Conservation (phyloP, 768 basidiomycete genomes). For the Tricholoma flavovirens region DNA sequence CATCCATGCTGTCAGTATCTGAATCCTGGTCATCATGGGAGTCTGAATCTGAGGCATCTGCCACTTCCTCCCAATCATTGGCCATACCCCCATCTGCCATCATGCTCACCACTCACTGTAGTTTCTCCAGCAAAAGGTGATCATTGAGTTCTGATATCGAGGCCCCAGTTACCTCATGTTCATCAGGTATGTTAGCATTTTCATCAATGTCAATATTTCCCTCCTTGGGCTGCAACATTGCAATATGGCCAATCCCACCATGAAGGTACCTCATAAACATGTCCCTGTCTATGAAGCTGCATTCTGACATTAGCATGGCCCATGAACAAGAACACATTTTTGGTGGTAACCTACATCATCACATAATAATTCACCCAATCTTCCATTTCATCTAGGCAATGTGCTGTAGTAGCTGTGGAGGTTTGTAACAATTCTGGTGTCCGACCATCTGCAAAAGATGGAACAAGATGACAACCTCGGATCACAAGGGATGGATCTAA, state of each 20-base stretch:
- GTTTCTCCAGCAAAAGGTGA: not conserved
- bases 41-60: too few relatives aligned
- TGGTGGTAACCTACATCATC: too few relatives aligned
- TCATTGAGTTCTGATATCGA: not conserved
- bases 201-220: too few relatives aligned
- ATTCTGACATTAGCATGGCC: not conserved
- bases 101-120: not conserved
- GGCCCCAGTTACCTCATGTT: not conserved
- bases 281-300: not conserved
- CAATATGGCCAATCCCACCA: not conserved
- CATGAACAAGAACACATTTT: slow-evolving; percentile 16
- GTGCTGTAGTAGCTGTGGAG: not conserved
- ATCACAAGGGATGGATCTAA: slow-evolving; percentile 29
- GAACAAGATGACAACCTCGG: slow-evolving; percentile 26
- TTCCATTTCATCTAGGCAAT: not conserved
- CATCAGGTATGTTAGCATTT: not conserved
- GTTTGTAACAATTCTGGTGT: not conserved
- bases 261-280: not conserved
- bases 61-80: too few relatives aligned
- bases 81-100: not conserved
- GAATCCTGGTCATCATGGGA: too few relatives aligned
- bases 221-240: not conserved
- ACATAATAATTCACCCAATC: too few relatives aligned
- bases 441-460: too few relatives aligned
- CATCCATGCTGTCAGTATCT: too few relatives aligned